phyloP scores from a whole-genome alignment of 2,329 filamentous ascomycete genomes.

The Talaromyces sp. region DNA sequence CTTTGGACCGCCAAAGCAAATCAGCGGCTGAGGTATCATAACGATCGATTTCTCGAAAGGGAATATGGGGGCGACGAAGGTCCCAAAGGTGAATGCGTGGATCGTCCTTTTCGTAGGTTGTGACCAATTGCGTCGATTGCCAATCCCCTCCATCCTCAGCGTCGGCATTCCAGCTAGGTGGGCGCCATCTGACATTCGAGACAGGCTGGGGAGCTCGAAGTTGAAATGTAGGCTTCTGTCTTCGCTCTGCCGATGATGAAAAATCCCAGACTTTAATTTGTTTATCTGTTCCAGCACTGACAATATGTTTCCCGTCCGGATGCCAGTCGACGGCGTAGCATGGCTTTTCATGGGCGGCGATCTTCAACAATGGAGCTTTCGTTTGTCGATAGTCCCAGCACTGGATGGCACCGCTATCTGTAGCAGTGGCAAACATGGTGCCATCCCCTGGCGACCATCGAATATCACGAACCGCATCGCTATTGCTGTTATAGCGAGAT shows the following conservation, averaged over 20 bases:
- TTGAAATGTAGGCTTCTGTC: conserved; percentile 55
- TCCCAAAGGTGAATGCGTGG: conserved; percentile 61
- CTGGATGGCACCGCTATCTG: conserved; percentile 59
- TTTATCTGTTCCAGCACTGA: conserved; percentile 58
- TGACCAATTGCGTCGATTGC: conserved; percentile 59
- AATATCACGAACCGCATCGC: conserved; percentile 58
- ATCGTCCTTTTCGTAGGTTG: conserved; percentile 58
- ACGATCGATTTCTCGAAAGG: conserved; percentile 56
- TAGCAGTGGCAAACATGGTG: conserved; percentile 59
- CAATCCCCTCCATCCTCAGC: conserved; percentile 48
- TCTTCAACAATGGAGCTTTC: conserved; percentile 53
- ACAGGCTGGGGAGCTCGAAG: conserved; percentile 59
- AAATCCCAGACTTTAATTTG: conserved; percentile 63
- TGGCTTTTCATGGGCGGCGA: conserved; percentile 56
- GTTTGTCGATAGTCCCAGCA: conserved; percentile 59
- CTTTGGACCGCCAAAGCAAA: conserved; percentile 60
- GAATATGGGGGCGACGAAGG: conserved; percentile 56
- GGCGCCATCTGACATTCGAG: conserved; percentile 58
- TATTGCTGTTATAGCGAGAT: conserved; percentile 52
- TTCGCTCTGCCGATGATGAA: conserved; percentile 48
- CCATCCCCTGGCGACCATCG: conserved; percentile 61
- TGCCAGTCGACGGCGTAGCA: conserved; percentile 64
- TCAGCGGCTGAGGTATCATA: conserved; percentile 54
- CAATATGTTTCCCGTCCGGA: conserved; percentile 60
- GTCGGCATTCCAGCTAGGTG: conserved; percentile 52